phyloP scores from a whole-genome alignment of 2,329 filamentous ascomycete species.

The Talaromyces pinophilus region DNA sequence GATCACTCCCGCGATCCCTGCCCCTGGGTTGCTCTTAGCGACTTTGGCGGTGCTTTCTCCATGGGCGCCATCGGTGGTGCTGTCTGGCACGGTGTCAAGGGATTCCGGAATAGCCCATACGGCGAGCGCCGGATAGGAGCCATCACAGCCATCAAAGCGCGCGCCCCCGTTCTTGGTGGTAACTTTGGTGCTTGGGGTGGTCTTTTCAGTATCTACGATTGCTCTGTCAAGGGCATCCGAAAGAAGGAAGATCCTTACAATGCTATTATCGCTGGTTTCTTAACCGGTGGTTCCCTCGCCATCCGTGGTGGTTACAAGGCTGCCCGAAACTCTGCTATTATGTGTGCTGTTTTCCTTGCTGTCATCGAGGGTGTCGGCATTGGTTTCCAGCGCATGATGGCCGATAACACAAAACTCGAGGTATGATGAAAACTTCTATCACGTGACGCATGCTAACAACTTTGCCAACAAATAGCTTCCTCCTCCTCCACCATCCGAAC shows the following conservation, averaged over 20 bases:
- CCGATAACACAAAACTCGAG: constrained; percentile 82
- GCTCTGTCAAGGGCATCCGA: constrained; percentile 87
- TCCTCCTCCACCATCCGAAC: constrained; percentile 38
- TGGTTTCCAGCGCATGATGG: constrained; percentile 91
- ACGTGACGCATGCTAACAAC: neutral
- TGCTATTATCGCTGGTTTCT: constrained; percentile 95
- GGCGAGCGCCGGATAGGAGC: constrained; percentile 95
- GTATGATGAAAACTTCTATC: constrained; percentile 43
- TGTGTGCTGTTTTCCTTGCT: constrained; percentile 87
- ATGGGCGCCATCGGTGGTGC: constrained; percentile 86
- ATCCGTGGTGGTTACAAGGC: constrained; percentile 90
- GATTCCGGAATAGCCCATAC: constrained; percentile 83
- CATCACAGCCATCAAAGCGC: constrained; percentile 95
- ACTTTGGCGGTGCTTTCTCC: constrained; percentile 94
- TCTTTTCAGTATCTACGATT: constrained; percentile 93
- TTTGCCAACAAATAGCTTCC: constrained; percentile 32
- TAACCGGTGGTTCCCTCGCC: constrained; percentile 89
- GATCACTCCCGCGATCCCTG: constrained; percentile 24
- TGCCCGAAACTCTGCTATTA: constrained; percentile 92
- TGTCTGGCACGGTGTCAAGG: constrained; percentile 97
- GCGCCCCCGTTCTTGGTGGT: constrained; percentile 90
- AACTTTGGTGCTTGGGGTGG: constrained; percentile 99
- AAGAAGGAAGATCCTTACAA: constrained; percentile 99
- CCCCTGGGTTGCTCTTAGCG: constrained; percentile 77
- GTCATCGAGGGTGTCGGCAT: constrained; percentile 98